phyloP scores from a whole-genome alignment of 2,329 filamentous ascomycete species.

The Botryotinia globosa region DNA sequence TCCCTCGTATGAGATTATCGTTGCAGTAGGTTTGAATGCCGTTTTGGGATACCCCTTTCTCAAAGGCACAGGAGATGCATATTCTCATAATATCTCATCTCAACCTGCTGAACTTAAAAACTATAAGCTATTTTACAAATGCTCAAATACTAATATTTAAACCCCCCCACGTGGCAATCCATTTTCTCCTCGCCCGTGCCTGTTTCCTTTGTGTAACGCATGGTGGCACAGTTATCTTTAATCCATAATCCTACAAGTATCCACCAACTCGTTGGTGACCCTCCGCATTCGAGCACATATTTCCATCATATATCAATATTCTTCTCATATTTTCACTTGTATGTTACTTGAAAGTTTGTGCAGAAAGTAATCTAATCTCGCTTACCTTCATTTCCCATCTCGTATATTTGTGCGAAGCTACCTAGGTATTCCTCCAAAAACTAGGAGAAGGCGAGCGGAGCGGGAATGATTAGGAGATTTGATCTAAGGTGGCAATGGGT shows the following conservation, averaged over 20 bases:
- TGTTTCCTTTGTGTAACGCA: neutral
- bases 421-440: neutral
- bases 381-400: neutral
- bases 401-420: neutral
- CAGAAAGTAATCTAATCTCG: neutral
- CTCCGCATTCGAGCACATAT: neutral
- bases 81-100: neutral
- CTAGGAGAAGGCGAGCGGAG: neutral
- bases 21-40: neutral
- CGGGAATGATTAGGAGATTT: neutral
- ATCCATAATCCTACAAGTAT: neutral
- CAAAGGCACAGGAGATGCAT: neutral
- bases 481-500: neutral
- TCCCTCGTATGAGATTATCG: neutral
- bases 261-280: neutral
- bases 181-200: neutral
- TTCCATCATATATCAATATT: constrained; percentile 2
- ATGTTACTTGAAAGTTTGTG: neutral
- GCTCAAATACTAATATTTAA: too few relatives aligned
- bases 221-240: constrained; percentile 9
- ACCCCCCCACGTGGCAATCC: neutral
- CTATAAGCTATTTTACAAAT: neutral
- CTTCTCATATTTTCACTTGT: neutral
- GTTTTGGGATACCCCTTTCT: neutral
- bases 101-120: neutral